Evolutionary conservation across 352 stramenopile species (phyloP).

Genomic region (Bremia lactucae): DNA sequence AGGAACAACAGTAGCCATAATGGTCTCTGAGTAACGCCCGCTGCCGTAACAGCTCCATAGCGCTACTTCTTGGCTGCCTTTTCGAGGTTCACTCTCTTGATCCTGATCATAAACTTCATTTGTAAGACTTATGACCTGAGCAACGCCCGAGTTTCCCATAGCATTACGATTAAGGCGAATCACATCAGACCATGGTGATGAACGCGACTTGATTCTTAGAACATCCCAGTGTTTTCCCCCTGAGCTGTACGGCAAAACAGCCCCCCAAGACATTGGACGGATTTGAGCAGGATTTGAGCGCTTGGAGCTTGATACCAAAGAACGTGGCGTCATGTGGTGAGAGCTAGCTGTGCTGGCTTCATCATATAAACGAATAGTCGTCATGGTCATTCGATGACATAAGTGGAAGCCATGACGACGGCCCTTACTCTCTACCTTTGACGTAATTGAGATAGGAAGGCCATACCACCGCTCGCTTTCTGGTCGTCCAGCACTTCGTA

Average conservation of each 20-base stretch:
- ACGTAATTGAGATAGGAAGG: conserved; percentile 49
- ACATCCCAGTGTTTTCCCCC: conserved; percentile 79
- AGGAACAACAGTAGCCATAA: conserved; percentile 77
- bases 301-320: conserved; percentile 61
- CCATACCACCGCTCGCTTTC: conserved; percentile 83
- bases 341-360: conserved; percentile 76
- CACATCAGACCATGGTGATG: conserved; percentile 73
- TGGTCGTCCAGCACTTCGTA: conserved; percentile 69
- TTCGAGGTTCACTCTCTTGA: conserved; percentile 48
- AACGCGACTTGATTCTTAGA: conserved; percentile 61
- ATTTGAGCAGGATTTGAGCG: conserved; percentile 70
- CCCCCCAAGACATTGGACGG: conserved; percentile 64
- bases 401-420: conserved; percentile 67
- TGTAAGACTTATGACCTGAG: conserved; percentile 78
- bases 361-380: conserved; percentile 81
- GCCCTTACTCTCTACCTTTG: conserved; percentile 44
- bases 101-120: conserved; percentile 52
- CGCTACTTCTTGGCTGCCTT: conserved; percentile 67
- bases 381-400: conserved; percentile 82
- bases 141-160: conserved; percentile 82
- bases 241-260: conserved; percentile 63
- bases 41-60: conserved; percentile 81
- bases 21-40: conserved; percentile 75
- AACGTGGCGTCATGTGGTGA: conserved; percentile 71
- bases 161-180: conserved; percentile 82